Conservation (phyloP, 1,284 basidiomycete genomes). For the Meira miltonrushii region DNA sequence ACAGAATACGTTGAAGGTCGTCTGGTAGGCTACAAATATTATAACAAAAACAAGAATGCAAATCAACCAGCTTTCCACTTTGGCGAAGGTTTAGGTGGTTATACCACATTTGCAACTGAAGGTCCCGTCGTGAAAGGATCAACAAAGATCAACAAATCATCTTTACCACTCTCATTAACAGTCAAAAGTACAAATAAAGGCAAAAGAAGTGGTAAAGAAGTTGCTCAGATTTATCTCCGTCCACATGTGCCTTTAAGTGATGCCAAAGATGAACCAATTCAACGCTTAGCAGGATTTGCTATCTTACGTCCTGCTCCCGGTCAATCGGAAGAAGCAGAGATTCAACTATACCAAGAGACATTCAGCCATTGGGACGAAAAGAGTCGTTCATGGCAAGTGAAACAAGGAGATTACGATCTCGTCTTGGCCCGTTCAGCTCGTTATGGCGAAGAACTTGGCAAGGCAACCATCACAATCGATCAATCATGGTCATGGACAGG, state of each 20-base stretch:
- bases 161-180: neutral
- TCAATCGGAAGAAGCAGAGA: neutral
- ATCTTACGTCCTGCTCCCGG: constrained; percentile 4
- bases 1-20: constrained; percentile 12
- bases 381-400: constrained; percentile 7
- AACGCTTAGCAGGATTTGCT: constrained; percentile 12
- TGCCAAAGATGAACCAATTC: constrained; percentile 4
- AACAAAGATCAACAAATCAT: neutral
- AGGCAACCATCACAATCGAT: neutral
- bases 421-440: constrained; percentile 9
- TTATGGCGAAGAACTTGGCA: neutral
- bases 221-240: constrained; percentile 12
- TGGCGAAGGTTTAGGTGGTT: constrained; percentile 14
- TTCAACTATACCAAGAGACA: constrained; percentile 8
- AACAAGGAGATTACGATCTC: constrained; percentile 9
- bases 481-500: neutral
- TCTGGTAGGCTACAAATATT: constrained; percentile 14
- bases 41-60: constrained; percentile 3
- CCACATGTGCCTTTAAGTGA: neutral
- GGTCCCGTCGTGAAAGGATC: neutral
- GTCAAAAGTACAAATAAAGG: constrained; percentile 15
- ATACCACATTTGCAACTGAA: constrained; percentile 14
- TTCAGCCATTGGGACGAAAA: constrained; percentile 11
- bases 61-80: constrained; percentile 3
- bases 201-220: constrained; percentile 11